These are phyloP conservation scores for Paecilomyces sp. DNA, from an alignment of 2,329 filamentous ascomycete species.

Conservation along the genomic window DNA sequence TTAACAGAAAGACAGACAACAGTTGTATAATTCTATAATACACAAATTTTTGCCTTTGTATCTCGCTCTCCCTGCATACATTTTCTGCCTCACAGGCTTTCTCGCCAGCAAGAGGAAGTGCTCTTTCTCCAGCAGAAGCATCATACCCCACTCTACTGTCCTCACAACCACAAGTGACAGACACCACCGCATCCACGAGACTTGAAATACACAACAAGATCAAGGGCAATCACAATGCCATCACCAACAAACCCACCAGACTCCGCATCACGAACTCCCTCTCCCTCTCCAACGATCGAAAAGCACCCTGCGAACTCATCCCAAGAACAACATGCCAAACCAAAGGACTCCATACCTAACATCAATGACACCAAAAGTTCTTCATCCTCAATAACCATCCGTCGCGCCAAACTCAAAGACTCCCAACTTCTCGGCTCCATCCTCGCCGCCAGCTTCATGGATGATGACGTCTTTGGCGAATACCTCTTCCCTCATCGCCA, in stretches of 20 bases:
- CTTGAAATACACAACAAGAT: not conserved
- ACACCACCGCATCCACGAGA: too few species aligned
- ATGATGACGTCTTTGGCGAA: slow-evolving; percentile 27
- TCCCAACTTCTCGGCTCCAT: slow-evolving; percentile 3
- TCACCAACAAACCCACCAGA: not conserved
- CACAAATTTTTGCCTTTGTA: too few species aligned
- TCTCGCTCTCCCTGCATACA: too few species aligned
- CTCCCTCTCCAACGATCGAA: not conserved
- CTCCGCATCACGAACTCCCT: not conserved
- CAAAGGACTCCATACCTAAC: not conserved
- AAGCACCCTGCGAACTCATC: not conserved
- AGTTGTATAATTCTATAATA: too few species aligned
- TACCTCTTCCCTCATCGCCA: slow-evolving; percentile 28
- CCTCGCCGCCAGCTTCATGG: slow-evolving; percentile 24
- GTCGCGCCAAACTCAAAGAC: not conserved
- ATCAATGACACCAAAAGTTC: too few species aligned
- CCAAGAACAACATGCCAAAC: not conserved
- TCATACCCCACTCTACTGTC: too few species aligned
- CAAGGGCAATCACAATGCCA: not conserved
- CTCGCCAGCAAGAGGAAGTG: too few species aligned
- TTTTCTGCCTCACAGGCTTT: too few species aligned
- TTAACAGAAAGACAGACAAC: too few species aligned
- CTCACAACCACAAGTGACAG: too few species aligned
- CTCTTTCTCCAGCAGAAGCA: too few species aligned
- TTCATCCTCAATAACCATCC: not conserved